These are phyloP conservation scores for Willaertia magna DNA, from an alignment of 208 protist genomes.

Conservation along the genomic window DNA sequence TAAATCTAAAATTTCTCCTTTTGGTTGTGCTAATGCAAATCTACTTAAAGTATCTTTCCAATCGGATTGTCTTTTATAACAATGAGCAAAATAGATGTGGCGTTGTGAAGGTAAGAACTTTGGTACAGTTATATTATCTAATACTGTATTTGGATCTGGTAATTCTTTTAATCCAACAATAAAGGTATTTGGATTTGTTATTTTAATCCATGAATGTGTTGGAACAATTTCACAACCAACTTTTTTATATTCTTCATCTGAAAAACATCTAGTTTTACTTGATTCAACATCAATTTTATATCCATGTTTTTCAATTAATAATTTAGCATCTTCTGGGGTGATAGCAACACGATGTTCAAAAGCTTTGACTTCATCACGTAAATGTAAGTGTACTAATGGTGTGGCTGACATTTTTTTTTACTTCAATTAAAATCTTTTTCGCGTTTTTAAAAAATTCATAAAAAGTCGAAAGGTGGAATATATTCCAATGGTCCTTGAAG, in stretches of 20 bases:
- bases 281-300: conserved; percentile 36
- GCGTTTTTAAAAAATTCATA: too few species aligned
- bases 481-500: too few species aligned
- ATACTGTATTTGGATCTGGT: conserved; percentile 24
- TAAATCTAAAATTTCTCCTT: conserved; percentile 34
- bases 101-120: conserved; percentile 24
- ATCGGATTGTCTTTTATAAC: conserved; percentile 44
- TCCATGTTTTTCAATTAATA: conserved; percentile 18
- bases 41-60: conserved; percentile 36
- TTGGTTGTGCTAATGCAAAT: conserved; percentile 22
- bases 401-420: too few species aligned
- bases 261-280: conserved; percentile 15
- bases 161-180: conserved; percentile 49
- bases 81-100: conserved; percentile 56
- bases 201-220: conserved; percentile 2
- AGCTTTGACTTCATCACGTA: conserved; percentile 39
- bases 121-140: not conserved
- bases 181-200: conserved; percentile 23
- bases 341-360: conserved; percentile 37
- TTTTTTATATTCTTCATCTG: conserved; percentile 32
- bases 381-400: conserved; percentile 25
- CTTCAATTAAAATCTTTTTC: too few species aligned
- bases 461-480: too few species aligned
- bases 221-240: conserved; percentile 24
- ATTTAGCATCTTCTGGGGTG: conserved; percentile 26